Percentiles rank a stretch among this genome's conserved stretches.
These are phyloP conservation scores for Grigorovia transvaalensis DNA, from an alignment of 805 yeast genomes.

Conservation along the genomic window DNA sequence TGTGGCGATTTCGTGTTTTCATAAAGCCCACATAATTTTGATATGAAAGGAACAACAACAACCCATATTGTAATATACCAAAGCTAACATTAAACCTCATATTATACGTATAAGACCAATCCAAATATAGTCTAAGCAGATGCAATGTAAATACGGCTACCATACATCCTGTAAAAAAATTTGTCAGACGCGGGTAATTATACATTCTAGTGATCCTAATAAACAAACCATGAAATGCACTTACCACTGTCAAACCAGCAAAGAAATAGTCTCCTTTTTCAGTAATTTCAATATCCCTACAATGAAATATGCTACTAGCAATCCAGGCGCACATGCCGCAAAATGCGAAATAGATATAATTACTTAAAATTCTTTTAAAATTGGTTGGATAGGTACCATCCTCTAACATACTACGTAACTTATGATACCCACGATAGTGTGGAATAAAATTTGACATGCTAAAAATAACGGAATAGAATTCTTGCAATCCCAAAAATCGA, in stretches of 20 bases:
- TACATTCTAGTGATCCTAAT: slow-evolving; percentile 55
- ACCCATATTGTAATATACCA: slow-evolving; percentile 64
- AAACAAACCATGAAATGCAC: slow-evolving; percentile 61
- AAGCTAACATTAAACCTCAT: slow-evolving; percentile 80
- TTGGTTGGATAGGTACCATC: slow-evolving; percentile 4
- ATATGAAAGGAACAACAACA: slow-evolving; percentile 24
- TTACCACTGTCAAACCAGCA: slow-evolving; percentile 80
- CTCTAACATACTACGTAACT: slow-evolving; percentile 20
- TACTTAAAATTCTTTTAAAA: slow-evolving; percentile 4
- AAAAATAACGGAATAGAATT: slow-evolving; percentile 68
- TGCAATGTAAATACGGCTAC: slow-evolving; percentile 49
- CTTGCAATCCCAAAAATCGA: slow-evolving; percentile 74
- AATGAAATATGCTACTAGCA: slow-evolving; percentile 76
- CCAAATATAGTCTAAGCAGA: slow-evolving; percentile 49
- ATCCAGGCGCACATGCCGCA: slow-evolving; percentile 83
- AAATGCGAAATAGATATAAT: slow-evolving; percentile 33
- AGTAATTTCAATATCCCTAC: slow-evolving; percentile 69
- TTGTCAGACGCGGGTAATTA: slow-evolving; percentile 26
- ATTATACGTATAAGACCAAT: slow-evolving; percentile 89
- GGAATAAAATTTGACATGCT: slow-evolving; percentile 63
- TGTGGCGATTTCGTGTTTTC: no score
- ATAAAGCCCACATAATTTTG: slow-evolving; percentile 19
- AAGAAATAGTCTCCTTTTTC: slow-evolving; percentile 85
- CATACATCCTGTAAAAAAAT: slow-evolving; percentile 34
- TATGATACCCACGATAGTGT: slow-evolving; percentile 41